Percentiles rank a stretch among this genome's conserved stretches.
These are phyloP conservation scores for Fraxinus anomala DNA, from an alignment of 257 asterid genomes.

Conservation along the genomic window DNA sequence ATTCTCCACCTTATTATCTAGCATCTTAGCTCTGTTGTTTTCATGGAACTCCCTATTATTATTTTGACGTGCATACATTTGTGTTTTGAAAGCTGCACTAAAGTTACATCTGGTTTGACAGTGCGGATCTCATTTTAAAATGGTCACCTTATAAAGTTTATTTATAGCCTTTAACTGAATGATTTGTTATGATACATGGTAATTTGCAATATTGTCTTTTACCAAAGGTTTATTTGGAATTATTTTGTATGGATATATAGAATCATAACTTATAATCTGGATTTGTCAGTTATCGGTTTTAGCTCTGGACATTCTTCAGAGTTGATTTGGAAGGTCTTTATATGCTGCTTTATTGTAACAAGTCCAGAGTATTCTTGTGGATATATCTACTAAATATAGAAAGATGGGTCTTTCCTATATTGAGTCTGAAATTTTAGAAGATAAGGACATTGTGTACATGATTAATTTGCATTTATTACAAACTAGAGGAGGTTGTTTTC, in stretches of 20 bases:
- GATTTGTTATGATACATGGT: background rate
- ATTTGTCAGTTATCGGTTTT: background rate
- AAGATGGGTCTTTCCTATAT: background rate
- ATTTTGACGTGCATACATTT: background rate
- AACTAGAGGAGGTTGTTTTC: background rate
- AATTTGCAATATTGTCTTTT: background rate
- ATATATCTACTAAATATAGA: background rate
- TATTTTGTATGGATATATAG: background rate
- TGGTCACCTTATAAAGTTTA: background rate
- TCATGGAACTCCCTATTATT: background rate
- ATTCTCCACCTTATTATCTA: slow-evolving; percentile 15
- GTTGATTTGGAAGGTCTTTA: background rate
- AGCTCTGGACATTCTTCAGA: background rate
- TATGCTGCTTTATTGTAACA: background rate
- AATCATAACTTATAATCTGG: background rate
- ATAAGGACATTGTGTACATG: background rate
- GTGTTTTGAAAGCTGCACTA: background rate
- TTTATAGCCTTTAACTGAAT: background rate
- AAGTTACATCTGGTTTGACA: background rate
- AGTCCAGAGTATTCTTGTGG: background rate
- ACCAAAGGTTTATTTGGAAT: background rate
- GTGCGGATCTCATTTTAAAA: slow-evolving; percentile 1
- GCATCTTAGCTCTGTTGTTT: background rate
- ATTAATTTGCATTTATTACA: background rate
- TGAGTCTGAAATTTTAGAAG: background rate